phyloP scores from a whole-genome alignment of 139 green algal species.

The Chlamydomonas schloesseri region DNA sequence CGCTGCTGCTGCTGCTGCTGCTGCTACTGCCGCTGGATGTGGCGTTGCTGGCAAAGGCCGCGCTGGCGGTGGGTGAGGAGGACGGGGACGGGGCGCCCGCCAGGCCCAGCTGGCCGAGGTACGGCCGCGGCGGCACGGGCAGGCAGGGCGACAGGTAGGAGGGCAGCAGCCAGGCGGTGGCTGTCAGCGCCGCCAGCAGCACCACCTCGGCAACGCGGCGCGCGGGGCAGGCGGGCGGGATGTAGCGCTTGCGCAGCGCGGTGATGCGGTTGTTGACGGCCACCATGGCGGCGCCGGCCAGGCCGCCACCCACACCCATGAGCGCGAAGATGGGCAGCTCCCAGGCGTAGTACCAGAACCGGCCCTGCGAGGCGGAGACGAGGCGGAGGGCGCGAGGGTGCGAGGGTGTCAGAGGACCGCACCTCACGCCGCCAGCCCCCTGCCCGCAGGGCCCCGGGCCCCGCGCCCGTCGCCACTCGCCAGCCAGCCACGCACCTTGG shows the following conservation, averaged over 20 bases:
- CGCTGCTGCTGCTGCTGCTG: conserved; percentile 12
- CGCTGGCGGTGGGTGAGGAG: background rate
- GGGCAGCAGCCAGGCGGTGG: conserved; percentile 67
- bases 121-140: background rate
- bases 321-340: conserved; percentile 60
- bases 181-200: conserved; percentile 61
- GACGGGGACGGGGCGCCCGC: too few species aligned
- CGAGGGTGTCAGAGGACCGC: too few species aligned
- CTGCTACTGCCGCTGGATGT: too few species aligned
- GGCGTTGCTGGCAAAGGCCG: conserved; percentile 56
- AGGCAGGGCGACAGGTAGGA: conserved; percentile 63
- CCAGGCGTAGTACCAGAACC: conserved; percentile 34
- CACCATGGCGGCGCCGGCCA: conserved; percentile 65
- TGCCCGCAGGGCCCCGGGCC: too few species aligned
- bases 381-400: background rate
- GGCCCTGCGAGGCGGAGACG: background rate
- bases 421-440: too few species aligned
- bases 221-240: conserved; percentile 45
- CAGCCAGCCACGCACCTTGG: background rate
- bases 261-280: conserved; percentile 51
- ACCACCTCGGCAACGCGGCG: conserved; percentile 69
- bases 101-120: too few species aligned
- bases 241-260: conserved; percentile 40
- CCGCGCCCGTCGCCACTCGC: too few species aligned
- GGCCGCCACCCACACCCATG: conserved; percentile 64